phyloP scores from a whole-genome alignment of 2,329 filamentous ascomycete species.

The Thermoascus crustaceus region DNA sequence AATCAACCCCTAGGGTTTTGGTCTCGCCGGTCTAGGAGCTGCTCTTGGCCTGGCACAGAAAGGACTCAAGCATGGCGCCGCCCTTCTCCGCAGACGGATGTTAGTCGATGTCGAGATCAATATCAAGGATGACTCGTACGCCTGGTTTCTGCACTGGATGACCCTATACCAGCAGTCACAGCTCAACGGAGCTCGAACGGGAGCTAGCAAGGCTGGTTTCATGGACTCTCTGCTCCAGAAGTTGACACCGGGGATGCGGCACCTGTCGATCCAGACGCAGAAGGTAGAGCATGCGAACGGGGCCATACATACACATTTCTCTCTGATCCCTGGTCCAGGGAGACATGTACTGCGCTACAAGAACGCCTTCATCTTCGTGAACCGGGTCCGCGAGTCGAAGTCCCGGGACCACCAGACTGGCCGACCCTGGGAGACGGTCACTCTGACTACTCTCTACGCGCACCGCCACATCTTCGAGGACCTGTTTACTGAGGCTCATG shows the following conservation, averaged over 20 bases:
- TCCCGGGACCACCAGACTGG: constrained; percentile 71
- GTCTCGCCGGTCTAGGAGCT: constrained; percentile 81
- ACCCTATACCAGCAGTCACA: constrained; percentile 65
- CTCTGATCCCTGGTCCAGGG: constrained; percentile 84
- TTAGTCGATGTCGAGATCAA: constrained; percentile 95
- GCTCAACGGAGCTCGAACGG: constrained; percentile 46
- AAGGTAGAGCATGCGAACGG: constrained; percentile 57
- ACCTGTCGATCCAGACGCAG: constrained; percentile 57
- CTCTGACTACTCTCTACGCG: constrained; percentile 82
- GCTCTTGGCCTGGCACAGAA: constrained; percentile 72
- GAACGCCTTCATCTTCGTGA: constrained; percentile 79
- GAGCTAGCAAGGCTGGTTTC: constrained; percentile 32
- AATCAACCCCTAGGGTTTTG: constrained; percentile 56
- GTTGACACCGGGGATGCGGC: constrained; percentile 53
- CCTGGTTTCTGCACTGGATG: constrained; percentile 92
- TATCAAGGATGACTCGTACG: constrained; percentile 85
- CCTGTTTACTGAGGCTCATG: constrained; percentile 79
- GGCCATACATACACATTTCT: constrained; percentile 69
- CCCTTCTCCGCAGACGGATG: constrained; percentile 71
- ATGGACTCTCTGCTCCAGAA: constrained; percentile 48
- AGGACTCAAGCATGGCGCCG: constrained; percentile 62
- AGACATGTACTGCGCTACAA: constrained; percentile 80
- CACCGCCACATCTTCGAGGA: constrained; percentile 84
- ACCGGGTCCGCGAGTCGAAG: constrained; percentile 75
- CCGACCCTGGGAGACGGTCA: constrained; percentile 88